Conservation (phyloP, 805 yeast genomes). For the Saccharomycopsis amapae region DNA sequence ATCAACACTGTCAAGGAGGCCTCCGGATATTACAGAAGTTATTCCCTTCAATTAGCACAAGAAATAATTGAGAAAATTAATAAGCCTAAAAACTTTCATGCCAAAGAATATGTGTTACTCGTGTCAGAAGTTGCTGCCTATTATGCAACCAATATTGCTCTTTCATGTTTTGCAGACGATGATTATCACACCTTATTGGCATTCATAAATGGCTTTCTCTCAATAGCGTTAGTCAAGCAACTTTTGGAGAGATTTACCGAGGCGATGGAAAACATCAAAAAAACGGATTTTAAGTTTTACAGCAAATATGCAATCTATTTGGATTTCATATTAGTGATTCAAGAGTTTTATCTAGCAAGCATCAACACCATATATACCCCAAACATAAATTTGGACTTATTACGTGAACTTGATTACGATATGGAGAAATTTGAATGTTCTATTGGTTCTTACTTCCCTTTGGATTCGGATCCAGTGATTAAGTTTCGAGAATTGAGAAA, state of each 20-base stretch:
- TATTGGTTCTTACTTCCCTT: background rate
- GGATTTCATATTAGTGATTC: constrained; percentile 1
- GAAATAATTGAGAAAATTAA: constrained; percentile 4
- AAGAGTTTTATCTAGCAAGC: background rate
- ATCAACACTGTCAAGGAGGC: background rate
- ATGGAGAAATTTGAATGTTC: background rate
- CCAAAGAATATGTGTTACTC: background rate
- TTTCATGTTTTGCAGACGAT: constrained; percentile 5
- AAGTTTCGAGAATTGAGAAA: background rate
- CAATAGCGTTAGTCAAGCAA: background rate
- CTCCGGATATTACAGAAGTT: background rate
- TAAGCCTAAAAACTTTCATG: background rate
- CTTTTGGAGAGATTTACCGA: background rate
- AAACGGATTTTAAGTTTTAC: background rate
- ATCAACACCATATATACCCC: constrained; percentile 6
- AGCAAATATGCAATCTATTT: background rate
- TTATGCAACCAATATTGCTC: constrained; percentile 6
- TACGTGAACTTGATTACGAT: constrained; percentile 5
- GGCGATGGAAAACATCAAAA: background rate
- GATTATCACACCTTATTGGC: constrained; percentile 5
- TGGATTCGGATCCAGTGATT: background rate
- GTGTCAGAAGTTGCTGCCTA: constrained; percentile 1
- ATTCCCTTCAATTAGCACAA: constrained; percentile 1
- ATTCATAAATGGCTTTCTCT: constrained; percentile 3
- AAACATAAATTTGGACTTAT: constrained; percentile 3